A percentile compares a stretch with the other conserved stretches of the same genome.
Evolutionary conservation across 2,329 filamentous ascomycete species (phyloP).

Genomic region (Pseudonectria foliicola): DNA sequence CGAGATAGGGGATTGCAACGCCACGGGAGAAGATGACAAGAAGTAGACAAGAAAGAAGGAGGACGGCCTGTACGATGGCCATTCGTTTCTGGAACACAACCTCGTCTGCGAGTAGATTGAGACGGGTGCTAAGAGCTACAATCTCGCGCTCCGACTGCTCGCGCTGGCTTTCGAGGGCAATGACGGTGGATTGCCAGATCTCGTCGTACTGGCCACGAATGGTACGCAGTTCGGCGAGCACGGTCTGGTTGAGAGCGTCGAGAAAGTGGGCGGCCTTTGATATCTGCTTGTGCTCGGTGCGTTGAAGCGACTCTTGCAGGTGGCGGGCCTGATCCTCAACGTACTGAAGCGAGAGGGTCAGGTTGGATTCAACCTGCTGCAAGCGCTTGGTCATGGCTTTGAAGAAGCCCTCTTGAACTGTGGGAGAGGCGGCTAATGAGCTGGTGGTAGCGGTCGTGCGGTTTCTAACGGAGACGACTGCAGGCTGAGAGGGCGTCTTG

Average conservation of each 20-base stretch:
- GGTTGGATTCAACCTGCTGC: conserved; percentile 84
- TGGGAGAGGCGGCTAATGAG: conserved; percentile 48
- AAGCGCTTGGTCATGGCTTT: conserved; percentile 92
- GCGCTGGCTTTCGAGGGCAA: conserved; percentile 82
- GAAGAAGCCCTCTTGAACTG: conserved; percentile 96
- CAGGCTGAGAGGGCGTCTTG: conserved; percentile 11
- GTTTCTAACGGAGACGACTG: conserved; percentile 17
- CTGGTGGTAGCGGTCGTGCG: conserved; percentile 22
- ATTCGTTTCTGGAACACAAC: conserved; percentile 82
- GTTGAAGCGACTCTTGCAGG: conserved; percentile 76
- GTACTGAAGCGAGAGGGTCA: conserved; percentile 86
- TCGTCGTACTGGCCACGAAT: conserved; percentile 88
- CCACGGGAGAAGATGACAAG: conserved; percentile 74
- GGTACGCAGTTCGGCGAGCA: conserved; percentile 69
- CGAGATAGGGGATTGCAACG: conserved; percentile 30
- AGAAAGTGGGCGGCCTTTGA: conserved; percentile 78
- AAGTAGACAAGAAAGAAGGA: conserved; percentile 79
- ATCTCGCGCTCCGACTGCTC: conserved; percentile 80
- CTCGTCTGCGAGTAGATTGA: conserved; percentile 90
- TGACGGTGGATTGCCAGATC: conserved; percentile 90
- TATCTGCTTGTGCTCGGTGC: conserved; percentile 81
- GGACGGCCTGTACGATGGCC: conserved; percentile 82
- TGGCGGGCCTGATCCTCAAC: conserved; percentile 94
- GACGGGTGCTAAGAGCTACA: conserved; percentile 68
- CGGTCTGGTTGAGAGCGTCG: conserved; percentile 77